A percentile compares a stretch with the other conserved stretches of the same genome.
Conservation (phyloP, 805 yeast species). For the Teunomyces aglyptinius region DNA sequence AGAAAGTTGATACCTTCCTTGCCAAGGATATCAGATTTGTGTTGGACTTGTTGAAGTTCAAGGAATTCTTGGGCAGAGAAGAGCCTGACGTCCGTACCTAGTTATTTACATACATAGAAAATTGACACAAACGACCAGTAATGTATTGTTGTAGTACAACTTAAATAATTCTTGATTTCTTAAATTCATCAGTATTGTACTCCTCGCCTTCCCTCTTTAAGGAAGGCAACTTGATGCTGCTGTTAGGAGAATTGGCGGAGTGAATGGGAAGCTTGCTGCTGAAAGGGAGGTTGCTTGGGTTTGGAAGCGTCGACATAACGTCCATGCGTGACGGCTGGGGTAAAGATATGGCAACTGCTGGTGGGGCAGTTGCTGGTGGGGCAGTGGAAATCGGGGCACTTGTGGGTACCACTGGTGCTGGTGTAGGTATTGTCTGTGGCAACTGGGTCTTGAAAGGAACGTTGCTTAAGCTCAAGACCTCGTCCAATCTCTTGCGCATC, state of each 20-base stretch:
- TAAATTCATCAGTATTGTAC: slow-evolving; percentile 8
- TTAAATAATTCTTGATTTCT: slow-evolving; percentile 7
- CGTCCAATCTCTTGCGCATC: slow-evolving; percentile 50
- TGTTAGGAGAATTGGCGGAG: slow-evolving; percentile 8
- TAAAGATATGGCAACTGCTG: neutral
- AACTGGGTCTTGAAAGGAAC: slow-evolving; percentile 4
- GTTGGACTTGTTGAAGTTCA: slow-evolving; percentile 64
- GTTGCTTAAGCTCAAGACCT: slow-evolving; percentile 30
- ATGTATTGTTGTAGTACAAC: neutral
- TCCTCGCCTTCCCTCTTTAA: slow-evolving; percentile 25
- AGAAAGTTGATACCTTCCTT: slow-evolving; percentile 67
- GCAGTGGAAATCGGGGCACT: neutral
- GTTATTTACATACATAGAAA: neutral
- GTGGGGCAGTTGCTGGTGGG: slow-evolving; percentile 1
- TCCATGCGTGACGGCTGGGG: slow-evolving; percentile 5
- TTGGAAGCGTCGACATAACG: slow-evolving; percentile 5
- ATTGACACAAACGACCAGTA: neutral
- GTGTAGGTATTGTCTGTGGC: slow-evolving; percentile 3
- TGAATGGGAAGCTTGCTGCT: slow-evolving; percentile 8
- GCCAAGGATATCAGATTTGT: slow-evolving; percentile 60
- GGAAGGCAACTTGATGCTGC: slow-evolving; percentile 16
- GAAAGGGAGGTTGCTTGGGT: neutral
- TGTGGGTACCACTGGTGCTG: slow-evolving; percentile 2
- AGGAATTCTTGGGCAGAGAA: slow-evolving; percentile 72
- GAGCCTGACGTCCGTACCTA: slow-evolving; percentile 89